phyloP scores from a whole-genome alignment of 331 rosid genomes.

The Arachis monticola region DNA sequence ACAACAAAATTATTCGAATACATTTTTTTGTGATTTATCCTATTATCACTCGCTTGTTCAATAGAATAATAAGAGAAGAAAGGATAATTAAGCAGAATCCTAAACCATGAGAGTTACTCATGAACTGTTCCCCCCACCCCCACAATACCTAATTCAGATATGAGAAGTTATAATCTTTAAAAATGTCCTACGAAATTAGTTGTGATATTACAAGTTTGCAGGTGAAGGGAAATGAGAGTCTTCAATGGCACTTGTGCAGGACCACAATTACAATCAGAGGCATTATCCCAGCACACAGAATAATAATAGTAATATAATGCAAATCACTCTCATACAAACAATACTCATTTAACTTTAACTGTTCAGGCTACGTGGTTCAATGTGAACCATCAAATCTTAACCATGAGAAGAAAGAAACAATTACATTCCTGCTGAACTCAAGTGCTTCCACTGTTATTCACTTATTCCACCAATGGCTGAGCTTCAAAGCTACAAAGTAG shows the following conservation, averaged over 20 bases:
- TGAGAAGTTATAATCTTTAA: background rate
- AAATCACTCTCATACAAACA: background rate
- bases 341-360: constrained; percentile 19
- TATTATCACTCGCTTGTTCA: background rate
- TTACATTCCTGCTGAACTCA: constrained; percentile 36
- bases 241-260: constrained; percentile 20
- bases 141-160: background rate
- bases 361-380: constrained; percentile 26
- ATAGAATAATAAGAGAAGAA: background rate
- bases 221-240: constrained; percentile 8
- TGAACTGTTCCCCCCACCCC: background rate
- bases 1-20: background rate
- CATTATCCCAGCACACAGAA: background rate
- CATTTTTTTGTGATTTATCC: no score
- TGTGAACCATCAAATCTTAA: constrained; percentile 8
- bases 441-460: constrained; percentile 34
- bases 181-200: background rate
- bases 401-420: constrained; percentile 31
- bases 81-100: background rate
- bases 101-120: background rate
- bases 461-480: constrained; percentile 43
- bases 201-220: background rate
- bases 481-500: constrained; percentile 28
- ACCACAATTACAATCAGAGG: constrained; percentile 20
- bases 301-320: background rate